phyloP scores from a whole-genome alignment of 1,284 basidiomycete species.

The Ceratobasidium sp. region DNA sequence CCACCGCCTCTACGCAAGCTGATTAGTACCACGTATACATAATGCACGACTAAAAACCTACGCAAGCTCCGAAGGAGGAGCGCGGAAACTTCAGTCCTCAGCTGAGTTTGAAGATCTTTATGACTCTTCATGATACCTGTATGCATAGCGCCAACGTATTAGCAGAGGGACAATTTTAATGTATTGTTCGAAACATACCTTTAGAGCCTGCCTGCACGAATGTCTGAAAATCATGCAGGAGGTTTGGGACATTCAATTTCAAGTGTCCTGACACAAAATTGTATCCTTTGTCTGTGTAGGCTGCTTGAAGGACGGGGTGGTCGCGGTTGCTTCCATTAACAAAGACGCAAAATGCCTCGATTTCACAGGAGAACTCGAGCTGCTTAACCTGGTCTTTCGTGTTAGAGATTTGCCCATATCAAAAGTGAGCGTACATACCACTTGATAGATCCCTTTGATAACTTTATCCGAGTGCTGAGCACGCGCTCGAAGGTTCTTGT shows the following conservation, averaged over 20 bases:
- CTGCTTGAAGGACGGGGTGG: background rate
- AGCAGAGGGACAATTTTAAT: no score
- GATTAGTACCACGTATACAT: background rate
- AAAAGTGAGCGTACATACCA: background rate
- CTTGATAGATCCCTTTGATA: background rate
- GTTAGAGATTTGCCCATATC: no score
- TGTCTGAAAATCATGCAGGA: background rate
- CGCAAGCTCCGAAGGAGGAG: background rate
- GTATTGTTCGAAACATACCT: no score
- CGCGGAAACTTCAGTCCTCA: background rate
- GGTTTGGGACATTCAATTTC: background rate
- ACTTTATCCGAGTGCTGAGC: constrained; percentile 9
- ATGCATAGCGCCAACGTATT: no score
- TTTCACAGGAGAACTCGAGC: background rate
- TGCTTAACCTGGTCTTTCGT: background rate
- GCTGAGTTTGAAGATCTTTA: constrained; percentile 4
- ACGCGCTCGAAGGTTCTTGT: background rate
- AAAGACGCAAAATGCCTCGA: background rate
- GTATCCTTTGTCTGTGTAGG: no score
- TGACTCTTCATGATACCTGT: background rate
- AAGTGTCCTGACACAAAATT: no score
- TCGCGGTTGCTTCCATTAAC: background rate
- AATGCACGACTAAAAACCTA: background rate
- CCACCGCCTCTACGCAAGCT: background rate
- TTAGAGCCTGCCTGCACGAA: constrained; percentile 1